A percentile compares a stretch with the other conserved stretches of the same genome.
Conservation (phyloP, 257 asterid species). For the Nicotiana obtusifolia region DNA sequence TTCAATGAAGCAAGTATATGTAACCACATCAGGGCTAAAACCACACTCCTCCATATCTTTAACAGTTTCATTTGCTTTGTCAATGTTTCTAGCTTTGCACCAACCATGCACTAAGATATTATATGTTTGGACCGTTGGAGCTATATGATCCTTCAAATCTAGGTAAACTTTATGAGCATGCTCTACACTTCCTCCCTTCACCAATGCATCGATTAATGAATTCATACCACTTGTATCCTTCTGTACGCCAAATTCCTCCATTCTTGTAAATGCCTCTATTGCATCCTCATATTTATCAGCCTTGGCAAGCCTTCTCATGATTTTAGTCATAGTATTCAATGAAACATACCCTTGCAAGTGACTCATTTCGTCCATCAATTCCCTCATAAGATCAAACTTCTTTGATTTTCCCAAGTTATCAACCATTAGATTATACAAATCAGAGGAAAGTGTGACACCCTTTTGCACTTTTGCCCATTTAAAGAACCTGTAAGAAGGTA, state of each 20-base stretch:
- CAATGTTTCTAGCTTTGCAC: slow-evolving; percentile 70
- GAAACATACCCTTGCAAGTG: slow-evolving; percentile 44
- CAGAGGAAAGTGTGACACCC: slow-evolving; percentile 39
- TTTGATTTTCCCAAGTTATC: slow-evolving; percentile 63
- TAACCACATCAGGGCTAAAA: slow-evolving; percentile 43
- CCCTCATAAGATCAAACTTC: slow-evolving; percentile 70
- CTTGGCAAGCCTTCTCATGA: slow-evolving; percentile 69
- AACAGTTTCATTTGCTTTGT: slow-evolving; percentile 45
- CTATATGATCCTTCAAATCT: slow-evolving; percentile 37
- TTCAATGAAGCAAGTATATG: slow-evolving; percentile 63
- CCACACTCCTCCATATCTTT: slow-evolving; percentile 58
- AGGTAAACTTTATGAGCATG: slow-evolving; percentile 48
- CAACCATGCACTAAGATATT: slow-evolving; percentile 73
- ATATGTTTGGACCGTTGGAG: slow-evolving; percentile 48
- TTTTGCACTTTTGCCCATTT: slow-evolving; percentile 59
- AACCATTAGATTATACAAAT: slow-evolving; percentile 52
- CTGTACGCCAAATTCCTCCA: slow-evolving; percentile 41
- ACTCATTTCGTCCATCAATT: slow-evolving; percentile 66
- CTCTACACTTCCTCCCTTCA: slow-evolving; percentile 73
- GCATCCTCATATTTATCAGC: slow-evolving; percentile 67
- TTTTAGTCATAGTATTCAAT: slow-evolving; percentile 44
- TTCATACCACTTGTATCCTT: slow-evolving; percentile 44
- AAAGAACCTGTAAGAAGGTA: slow-evolving; percentile 66
- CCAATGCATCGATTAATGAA: slow-evolving; percentile 49
- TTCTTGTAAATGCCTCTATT: slow-evolving; percentile 35